Evolutionary conservation across 192 early-diverging fungal genomes (phyloP), one percentile per base, ranked within the genome.

Genomic region (Helicostylum pulchrum): DNA sequence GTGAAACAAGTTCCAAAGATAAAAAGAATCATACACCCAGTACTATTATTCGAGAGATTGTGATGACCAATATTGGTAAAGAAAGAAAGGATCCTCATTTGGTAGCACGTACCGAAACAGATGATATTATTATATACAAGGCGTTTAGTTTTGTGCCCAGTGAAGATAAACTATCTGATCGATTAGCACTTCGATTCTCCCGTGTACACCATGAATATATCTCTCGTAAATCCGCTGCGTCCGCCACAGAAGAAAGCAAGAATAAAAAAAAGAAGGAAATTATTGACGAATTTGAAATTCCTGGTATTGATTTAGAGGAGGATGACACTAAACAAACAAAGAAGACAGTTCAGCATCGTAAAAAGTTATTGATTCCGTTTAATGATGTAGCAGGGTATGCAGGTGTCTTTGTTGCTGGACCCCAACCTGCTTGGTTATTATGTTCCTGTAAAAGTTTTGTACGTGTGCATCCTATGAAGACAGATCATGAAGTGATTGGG

Each of bases 91-190:
- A 80, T 31, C 81, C 88, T 9, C 91, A 92, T 62, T 67, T 94
- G 20, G 77, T 94, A 50, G 80, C 74, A 21, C 81, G 87, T 36
- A 87, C 88, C 7, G 75, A 71, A 21, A 72, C 78, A 8, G 77
- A 81, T 9, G 90, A 94, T 64, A 78, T 94, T 9, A 73, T 88
- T 8, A 83, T 92, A 1, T 94, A 93, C 71, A 81, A 83, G 62
- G 81, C 80, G 8, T 86, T 85, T 62, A 68, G 71, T 44, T 83
- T 83, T 62, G 61, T 85, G 14, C 75, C 83, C 0, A 63, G 64
- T 6, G 53, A 39, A 4, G 75, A 78, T 9, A 44, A 62, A 36
- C 31, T 68, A 58, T 4, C 67, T 36, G 66, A 81, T 34, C 83
- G 89, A 23, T 74, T 93, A 4, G 87, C 86, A 2, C 70, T 90